Evolutionary conservation across 495 filamentous ascomycete genomes (phyloP).

Genomic region (Talaromyces liani): DNA sequence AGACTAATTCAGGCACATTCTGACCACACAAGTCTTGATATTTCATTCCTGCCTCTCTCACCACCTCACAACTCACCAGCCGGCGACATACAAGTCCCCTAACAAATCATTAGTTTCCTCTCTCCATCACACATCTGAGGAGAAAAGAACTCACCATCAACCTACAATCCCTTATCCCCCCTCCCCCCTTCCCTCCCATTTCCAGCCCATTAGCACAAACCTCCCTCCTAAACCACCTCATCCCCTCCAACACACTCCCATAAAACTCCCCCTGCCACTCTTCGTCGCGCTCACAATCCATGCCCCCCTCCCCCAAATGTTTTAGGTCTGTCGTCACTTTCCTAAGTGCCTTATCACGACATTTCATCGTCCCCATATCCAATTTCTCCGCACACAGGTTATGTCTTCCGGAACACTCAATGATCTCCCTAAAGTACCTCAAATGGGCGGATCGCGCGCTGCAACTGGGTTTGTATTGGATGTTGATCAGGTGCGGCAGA

Average conservation of each 20-base stretch:
- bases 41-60: not conserved
- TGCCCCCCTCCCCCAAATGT: constrained; percentile 4
- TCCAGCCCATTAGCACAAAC: not conserved
- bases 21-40: not conserved
- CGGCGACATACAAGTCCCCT: constrained; percentile 8
- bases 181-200: not conserved
- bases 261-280: constrained; percentile 7
- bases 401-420: not conserved
- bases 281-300: constrained; percentile 8
- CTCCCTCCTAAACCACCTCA: not conserved
- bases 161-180: constrained; percentile 6
- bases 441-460: not conserved
- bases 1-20: too few relatives aligned
- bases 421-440: not conserved
- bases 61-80: not conserved
- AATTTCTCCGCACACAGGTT: not conserved
- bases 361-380: constrained; percentile 1
- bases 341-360: not conserved
- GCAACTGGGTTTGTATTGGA: constrained; percentile 7
- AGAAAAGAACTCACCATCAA: constrained; percentile 5
- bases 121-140: not conserved
- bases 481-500: not conserved
- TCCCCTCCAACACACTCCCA: not conserved
- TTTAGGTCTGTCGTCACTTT: not conserved
- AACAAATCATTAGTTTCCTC: not conserved